Evolutionary conservation across 1,284 basidiomycete species (phyloP).

Genomic region (Rhodotorula sp.): DNA sequence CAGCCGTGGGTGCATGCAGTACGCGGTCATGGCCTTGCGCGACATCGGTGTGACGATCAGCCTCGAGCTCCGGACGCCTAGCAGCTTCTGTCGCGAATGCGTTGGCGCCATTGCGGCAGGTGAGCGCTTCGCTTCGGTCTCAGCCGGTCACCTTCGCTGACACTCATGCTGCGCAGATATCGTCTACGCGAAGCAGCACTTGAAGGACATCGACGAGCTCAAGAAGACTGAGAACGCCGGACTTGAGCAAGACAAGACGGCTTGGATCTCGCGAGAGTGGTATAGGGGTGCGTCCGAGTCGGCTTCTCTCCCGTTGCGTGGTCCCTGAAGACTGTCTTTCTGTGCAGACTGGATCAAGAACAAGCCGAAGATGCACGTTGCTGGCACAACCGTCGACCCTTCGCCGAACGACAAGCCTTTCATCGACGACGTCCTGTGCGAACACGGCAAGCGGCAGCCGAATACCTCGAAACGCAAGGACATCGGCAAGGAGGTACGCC

Average conservation of each 20-base stretch:
- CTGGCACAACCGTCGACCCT: slow-evolving; percentile 58
- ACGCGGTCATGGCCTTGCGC: slow-evolving; percentile 45
- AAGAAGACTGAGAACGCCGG: slow-evolving; percentile 50
- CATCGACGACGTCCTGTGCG: slow-evolving; percentile 62
- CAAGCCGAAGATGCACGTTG: slow-evolving; percentile 70
- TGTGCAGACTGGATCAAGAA: slow-evolving; percentile 64
- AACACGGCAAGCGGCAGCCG: slow-evolving; percentile 62
- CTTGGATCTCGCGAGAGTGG: slow-evolving; percentile 68
- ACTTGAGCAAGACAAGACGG: slow-evolving; percentile 5
- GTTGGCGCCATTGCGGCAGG: slow-evolving; percentile 62
- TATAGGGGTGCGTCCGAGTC: slow-evolving; percentile 59
- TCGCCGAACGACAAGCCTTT: slow-evolving; percentile 63
- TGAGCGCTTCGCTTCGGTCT: slow-evolving; percentile 46
- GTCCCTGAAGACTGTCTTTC: too few relatives aligned
- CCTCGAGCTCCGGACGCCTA: slow-evolving; percentile 53
- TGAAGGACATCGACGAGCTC: slow-evolving; percentile 59
- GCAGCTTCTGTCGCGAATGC: slow-evolving; percentile 64
- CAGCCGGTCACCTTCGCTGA: background rate
- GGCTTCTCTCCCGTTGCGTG: too few relatives aligned
- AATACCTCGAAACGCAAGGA: slow-evolving; percentile 41
- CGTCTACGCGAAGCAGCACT: slow-evolving; percentile 66
- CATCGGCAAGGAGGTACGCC: slow-evolving; percentile 61
- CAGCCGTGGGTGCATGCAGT: slow-evolving; percentile 42
- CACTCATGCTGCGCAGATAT: slow-evolving; percentile 56
- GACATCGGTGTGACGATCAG: slow-evolving; percentile 46